These are phyloP conservation scores for Amesomyces nigricolor DNA, from an alignment of 2,329 filamentous ascomycete species.

Conservation along the genomic window DNA sequence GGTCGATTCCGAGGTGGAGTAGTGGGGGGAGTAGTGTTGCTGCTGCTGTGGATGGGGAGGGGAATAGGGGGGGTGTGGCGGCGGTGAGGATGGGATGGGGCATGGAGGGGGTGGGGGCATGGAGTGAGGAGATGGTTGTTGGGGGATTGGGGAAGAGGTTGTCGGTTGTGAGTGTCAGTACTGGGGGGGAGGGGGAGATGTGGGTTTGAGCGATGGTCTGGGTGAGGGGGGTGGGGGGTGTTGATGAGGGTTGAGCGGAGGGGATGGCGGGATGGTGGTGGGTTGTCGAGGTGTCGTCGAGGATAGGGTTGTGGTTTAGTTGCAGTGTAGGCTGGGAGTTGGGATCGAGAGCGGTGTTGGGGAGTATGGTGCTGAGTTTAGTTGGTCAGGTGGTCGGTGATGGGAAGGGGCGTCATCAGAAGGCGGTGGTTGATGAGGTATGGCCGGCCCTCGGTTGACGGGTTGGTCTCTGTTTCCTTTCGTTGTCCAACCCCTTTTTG, in stretches of 20 bases:
- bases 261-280: no score
- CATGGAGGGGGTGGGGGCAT: conserved; percentile 9
- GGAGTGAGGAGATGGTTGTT: conserved; percentile 5
- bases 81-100: conserved; percentile 1
- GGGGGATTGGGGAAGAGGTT: not conserved
- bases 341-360: no score
- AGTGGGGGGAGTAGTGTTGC: conserved; percentile 1
- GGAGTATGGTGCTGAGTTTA: no score
- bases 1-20: not conserved
- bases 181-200: not conserved
- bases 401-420: no score
- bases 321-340: not conserved
- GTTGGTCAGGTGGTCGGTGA: no score
- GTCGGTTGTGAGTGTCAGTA: not conserved
- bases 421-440: no score
- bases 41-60: not conserved
- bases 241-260: no score
- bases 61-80: not conserved
- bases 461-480: no score
- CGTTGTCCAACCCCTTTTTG: not conserved
- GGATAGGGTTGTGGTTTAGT: not conserved
- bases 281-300: no score
- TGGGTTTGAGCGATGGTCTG: no score
- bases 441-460: no score
- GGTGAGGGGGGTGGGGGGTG: no score